Evolutionary conservation across 768 basidiomycete species (phyloP).

Genomic region (Phylloporus scabripes): DNA sequence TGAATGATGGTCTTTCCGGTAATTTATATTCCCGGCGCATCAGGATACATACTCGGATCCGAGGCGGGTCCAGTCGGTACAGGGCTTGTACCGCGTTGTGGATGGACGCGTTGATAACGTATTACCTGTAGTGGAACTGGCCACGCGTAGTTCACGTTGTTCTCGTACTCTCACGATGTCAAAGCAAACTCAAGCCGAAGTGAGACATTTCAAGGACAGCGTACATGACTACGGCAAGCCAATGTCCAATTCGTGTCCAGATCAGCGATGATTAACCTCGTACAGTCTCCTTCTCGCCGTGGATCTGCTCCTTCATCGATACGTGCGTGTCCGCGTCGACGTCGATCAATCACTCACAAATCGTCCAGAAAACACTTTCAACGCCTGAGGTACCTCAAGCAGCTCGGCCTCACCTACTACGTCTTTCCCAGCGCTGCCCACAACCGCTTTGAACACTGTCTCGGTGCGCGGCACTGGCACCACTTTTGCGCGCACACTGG

Average conservation of each 20-base stretch:
- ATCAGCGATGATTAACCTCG: neutral
- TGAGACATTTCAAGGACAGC: constrained; percentile 34
- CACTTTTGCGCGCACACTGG: neutral
- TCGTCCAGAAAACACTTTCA: constrained; percentile 63
- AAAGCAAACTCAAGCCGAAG: neutral
- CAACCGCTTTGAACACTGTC: constrained; percentile 77
- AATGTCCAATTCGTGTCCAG: neutral
- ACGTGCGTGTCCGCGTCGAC: constrained; percentile 40
- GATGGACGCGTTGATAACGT: neutral
- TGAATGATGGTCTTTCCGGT: constrained; percentile 1
- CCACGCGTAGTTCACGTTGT: neutral
- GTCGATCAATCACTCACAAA: neutral
- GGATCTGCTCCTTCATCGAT: constrained; percentile 53
- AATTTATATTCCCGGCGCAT: constrained; percentile 11
- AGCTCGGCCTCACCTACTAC: constrained; percentile 69
- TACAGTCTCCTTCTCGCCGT: constrained; percentile 28
- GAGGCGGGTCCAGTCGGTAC: neutral
- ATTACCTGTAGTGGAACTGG: neutral
- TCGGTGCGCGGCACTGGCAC: constrained; percentile 47
- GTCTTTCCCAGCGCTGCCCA: constrained; percentile 79
- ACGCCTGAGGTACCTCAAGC: constrained; percentile 69
- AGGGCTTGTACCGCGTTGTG: neutral
- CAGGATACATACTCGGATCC: neutral
- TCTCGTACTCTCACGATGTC: neutral
- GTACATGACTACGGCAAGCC: constrained; percentile 40